Percentiles rank a stretch among this genome's conserved stretches.
These are phyloP conservation scores for Fraxinus sp. DNA, from an alignment of 305 asterid genomes.

Conservation along the genomic window DNA sequence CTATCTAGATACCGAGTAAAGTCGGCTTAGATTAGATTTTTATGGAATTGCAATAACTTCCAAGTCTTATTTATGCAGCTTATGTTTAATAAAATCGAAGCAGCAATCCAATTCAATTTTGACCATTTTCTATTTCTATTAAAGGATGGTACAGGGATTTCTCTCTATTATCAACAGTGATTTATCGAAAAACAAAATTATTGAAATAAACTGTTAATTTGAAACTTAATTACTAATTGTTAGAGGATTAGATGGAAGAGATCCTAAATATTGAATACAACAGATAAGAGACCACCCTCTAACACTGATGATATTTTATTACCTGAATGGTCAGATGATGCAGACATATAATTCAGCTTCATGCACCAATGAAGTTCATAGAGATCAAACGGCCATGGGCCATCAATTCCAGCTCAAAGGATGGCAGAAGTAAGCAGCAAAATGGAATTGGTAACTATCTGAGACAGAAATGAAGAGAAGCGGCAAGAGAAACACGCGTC, in stretches of 20 bases:
- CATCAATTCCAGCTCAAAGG: not conserved
- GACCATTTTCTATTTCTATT: not conserved
- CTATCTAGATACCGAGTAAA: not conserved
- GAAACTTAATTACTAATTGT: not conserved
- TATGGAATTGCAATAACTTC: not conserved
- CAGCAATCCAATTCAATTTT: not conserved
- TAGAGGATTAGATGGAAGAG: not conserved
- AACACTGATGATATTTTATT: not conserved
- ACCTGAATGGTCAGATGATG: not conserved
- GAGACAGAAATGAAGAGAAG: not conserved
- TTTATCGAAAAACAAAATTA: not conserved
- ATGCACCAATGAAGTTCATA: not conserved
- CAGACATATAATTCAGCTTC: not conserved
- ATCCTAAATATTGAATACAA: not conserved
- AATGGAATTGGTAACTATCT: slow-evolving; percentile 2
- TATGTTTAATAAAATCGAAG: not conserved
- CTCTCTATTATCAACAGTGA: not conserved
- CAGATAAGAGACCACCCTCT: not conserved
- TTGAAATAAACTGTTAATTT: not conserved
- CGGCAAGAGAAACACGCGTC: not conserved
- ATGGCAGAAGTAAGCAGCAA: not conserved
- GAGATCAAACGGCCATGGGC: not conserved
- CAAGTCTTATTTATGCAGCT: not conserved
- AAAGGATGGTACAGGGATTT: not conserved
- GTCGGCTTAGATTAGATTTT: not conserved